Evolutionary conservation across 768 basidiomycete genomes (phyloP).

Genomic region (Candolleomyces eurysporus): DNA sequence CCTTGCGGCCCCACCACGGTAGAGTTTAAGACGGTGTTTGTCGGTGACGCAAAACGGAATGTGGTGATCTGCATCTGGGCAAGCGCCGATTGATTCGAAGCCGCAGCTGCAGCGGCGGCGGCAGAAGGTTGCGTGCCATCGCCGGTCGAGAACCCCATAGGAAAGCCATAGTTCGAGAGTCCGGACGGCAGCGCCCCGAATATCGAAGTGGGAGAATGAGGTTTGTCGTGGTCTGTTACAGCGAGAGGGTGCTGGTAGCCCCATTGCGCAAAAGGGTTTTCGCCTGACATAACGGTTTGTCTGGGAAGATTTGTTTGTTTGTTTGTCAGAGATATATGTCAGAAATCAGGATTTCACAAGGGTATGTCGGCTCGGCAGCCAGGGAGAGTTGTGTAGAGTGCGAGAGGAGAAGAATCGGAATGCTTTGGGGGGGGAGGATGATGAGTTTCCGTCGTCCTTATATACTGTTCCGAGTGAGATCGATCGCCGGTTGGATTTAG

Average conservation of each 20-base stretch:
- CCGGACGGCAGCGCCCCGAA: conserved; percentile 15
- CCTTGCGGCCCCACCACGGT: conserved; percentile 3
- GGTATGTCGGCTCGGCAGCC: too few relatives aligned
- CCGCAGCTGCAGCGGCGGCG: neutral
- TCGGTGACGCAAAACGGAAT: conserved; percentile 5
- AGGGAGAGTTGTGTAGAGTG: neutral
- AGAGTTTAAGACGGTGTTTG: conserved; percentile 6
- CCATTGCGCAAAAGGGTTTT: conserved; percentile 27
- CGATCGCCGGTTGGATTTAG: neutral
- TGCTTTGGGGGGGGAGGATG: neutral
- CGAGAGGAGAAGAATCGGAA: neutral
- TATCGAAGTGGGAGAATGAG: conserved; percentile 50
- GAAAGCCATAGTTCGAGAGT: conserved; percentile 7
- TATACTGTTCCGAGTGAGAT: neutral
- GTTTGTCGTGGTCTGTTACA: conserved; percentile 42
- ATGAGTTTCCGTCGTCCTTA: neutral
- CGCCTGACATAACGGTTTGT: conserved; percentile 2
- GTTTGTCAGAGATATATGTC: too few relatives aligned
- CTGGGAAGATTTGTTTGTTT: neutral
- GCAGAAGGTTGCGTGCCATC: too few relatives aligned
- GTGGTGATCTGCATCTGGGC: conserved; percentile 8
- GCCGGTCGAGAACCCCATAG: neutral
- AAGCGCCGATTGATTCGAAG: neutral
- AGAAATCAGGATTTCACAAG: too few relatives aligned
- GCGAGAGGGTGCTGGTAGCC: conserved; percentile 58